Conservation (phyloP, 306 rosid species). For the Hippophae tibetana region DNA sequence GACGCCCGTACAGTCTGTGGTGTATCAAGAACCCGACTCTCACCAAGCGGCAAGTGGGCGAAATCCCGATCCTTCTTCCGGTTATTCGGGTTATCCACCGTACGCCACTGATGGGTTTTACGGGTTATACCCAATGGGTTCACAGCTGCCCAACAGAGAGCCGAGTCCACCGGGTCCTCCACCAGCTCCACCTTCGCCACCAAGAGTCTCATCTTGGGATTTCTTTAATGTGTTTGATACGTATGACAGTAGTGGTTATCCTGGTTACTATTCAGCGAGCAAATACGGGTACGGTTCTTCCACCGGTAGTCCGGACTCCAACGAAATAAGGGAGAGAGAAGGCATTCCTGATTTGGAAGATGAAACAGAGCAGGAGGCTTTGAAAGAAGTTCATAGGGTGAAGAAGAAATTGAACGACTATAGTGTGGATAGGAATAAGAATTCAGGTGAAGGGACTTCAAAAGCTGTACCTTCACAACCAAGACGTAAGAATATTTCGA, state of each 20-base stretch:
- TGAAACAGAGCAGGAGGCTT: conserved; percentile 60
- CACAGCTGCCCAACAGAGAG: conserved; percentile 27
- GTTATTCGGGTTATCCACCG: conserved; percentile 23
- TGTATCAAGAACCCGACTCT: conserved; percentile 44
- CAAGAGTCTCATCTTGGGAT: conserved; percentile 70
- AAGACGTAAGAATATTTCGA: conserved; percentile 52
- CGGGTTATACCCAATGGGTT: conserved; percentile 40
- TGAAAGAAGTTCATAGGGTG: conserved; percentile 30
- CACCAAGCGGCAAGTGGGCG: conserved; percentile 32
- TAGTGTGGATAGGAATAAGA: conserved; percentile 6
- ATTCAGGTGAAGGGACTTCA: conserved; percentile 72
- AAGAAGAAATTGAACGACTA: conserved; percentile 32
- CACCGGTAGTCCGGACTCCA: conserved; percentile 78
- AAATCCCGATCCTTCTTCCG: conserved; percentile 33
- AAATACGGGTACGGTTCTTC: conserved; percentile 48
- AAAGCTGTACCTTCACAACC: conserved; percentile 42
- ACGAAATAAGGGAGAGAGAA: conserved; percentile 89
- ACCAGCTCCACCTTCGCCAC: conserved; percentile 90
- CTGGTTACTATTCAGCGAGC: conserved; percentile 25
- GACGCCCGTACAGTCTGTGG: conserved; percentile 38
- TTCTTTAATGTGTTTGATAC: conserved; percentile 62
- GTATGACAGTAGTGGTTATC: conserved; percentile 42
- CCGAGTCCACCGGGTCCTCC: conserved; percentile 40
- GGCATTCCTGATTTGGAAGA: conserved; percentile 98
- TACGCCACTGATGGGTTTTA: conserved; percentile 44